Evolutionary conservation across 352 stramenopile genomes (phyloP).

Genomic region (Phytophthora sansomeana): DNA sequence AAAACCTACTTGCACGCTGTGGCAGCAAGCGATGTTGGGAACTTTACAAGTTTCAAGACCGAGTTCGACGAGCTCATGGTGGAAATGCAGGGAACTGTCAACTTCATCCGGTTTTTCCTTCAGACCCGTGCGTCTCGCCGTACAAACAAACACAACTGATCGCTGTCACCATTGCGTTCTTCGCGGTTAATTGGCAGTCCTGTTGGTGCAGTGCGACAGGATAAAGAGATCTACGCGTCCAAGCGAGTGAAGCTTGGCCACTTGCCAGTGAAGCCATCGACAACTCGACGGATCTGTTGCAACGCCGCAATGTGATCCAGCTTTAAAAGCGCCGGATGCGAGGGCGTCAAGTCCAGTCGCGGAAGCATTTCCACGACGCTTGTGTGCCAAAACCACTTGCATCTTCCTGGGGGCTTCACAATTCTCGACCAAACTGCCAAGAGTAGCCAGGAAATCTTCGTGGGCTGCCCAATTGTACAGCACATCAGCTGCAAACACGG

Average conservation of each 20-base stretch:
- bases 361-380: constrained; percentile 58
- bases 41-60: constrained; percentile 31
- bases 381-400: constrained; percentile 60
- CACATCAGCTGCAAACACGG: constrained; percentile 65
- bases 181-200: no score
- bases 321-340: constrained; percentile 14
- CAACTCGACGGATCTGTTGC: constrained; percentile 12
- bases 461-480: constrained; percentile 71
- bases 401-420: neutral
- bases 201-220: neutral
- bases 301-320: neutral
- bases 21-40: constrained; percentile 55
- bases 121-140: constrained; percentile 18
- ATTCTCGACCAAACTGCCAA: constrained; percentile 23
- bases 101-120: constrained; percentile 43
- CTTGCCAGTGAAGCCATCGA: constrained; percentile 31
- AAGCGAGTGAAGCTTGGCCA: constrained; percentile 21
- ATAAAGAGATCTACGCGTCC: constrained; percentile 21
- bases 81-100: constrained; percentile 34
- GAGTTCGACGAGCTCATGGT: constrained; percentile 34
- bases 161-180: neutral
- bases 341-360: constrained; percentile 40
- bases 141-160: constrained; percentile 21
- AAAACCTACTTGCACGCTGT: constrained; percentile 69
- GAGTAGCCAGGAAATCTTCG: constrained; percentile 41